phyloP scores from a whole-genome alignment of 805 yeast genomes.

The Candida caryicola region DNA sequence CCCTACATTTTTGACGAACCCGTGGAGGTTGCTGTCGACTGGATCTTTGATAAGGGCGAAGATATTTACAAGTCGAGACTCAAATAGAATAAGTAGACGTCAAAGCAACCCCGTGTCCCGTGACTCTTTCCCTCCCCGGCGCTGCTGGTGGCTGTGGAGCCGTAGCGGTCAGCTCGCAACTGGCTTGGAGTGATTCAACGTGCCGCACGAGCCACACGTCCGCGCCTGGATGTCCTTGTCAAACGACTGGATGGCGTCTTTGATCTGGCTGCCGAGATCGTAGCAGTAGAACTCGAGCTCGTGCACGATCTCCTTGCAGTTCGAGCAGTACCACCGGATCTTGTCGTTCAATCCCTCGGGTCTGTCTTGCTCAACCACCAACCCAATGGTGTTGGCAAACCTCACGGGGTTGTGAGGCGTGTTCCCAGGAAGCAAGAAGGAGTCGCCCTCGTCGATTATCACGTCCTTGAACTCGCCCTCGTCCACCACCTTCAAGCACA shows the following conservation, averaged over 20 bases:
- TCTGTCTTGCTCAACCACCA: conserved; percentile 90
- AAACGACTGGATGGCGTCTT: conserved; percentile 71
- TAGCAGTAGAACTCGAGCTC: conserved; percentile 70
- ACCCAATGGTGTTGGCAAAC: conserved; percentile 79
- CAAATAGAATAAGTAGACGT: background rate
- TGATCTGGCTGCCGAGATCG: conserved; percentile 89
- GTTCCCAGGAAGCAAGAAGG: conserved; percentile 82
- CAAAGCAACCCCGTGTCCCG: too few relatives aligned
- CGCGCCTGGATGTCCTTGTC: conserved; percentile 61
- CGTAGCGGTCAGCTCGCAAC: too few relatives aligned
- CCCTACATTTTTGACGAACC: conserved; percentile 84
- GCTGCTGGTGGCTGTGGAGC: too few relatives aligned
- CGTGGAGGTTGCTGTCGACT: conserved; percentile 67
- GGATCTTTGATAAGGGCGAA: conserved; percentile 53
- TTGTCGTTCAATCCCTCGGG: conserved; percentile 69
- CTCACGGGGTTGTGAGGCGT: conserved; percentile 90
- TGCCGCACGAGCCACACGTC: conserved; percentile 75
- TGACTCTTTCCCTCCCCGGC: too few relatives aligned
- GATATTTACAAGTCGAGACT: conserved; percentile 18
- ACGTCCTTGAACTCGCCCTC: conserved; percentile 72
- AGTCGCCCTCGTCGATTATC: conserved; percentile 77
- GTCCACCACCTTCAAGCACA: conserved; percentile 77
- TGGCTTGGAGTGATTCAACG: conserved; percentile 66
- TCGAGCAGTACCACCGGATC: conserved; percentile 83
- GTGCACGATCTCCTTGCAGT: conserved; percentile 62